Conservation (phyloP, 129 eudicot genomes). For the Arctium minus region DNA sequence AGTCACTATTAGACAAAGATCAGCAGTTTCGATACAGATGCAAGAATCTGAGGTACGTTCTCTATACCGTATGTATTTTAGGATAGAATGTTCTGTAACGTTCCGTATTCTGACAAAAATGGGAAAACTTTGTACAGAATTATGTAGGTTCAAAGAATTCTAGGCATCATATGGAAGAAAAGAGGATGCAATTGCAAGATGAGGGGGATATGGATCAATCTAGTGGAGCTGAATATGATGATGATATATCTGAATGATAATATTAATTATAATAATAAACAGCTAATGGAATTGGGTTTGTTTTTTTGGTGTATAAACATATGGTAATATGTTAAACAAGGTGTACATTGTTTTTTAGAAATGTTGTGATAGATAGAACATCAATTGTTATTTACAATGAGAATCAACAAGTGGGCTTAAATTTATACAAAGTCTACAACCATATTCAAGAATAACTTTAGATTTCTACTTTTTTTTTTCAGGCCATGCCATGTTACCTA, state of each 20-base stretch:
- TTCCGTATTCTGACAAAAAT: neutral
- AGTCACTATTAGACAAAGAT: slow-evolving; percentile 70
- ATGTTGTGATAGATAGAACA: neutral
- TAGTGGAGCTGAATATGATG: slow-evolving; percentile 68
- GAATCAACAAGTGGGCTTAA: neutral
- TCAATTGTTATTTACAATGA: neutral
- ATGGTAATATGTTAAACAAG: neutral
- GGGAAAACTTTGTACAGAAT: slow-evolving; percentile 33
- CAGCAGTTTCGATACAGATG: slow-evolving; percentile 50
- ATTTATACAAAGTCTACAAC: neutral
- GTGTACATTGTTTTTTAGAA: neutral
- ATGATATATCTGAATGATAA: slow-evolving; percentile 58
- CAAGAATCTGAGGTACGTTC: slow-evolving; percentile 56
- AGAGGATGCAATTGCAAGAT: slow-evolving; percentile 24
- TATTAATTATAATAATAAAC: neutral
- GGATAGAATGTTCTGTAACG: neutral
- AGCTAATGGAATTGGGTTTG: neutral
- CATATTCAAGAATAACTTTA: neutral
- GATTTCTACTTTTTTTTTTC: neutral
- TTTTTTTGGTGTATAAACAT: neutral
- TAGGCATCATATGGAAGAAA: slow-evolving; percentile 30
- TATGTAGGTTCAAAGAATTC: slow-evolving; percentile 31
- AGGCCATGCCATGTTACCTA: neutral
- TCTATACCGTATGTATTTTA: neutral
- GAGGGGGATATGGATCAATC: slow-evolving; percentile 57